Percentiles rank a stretch among this genome's conserved stretches.
These are phyloP conservation scores for Petunia secreta DNA, from an alignment of 257 asterid genomes.

Conservation along the genomic window DNA sequence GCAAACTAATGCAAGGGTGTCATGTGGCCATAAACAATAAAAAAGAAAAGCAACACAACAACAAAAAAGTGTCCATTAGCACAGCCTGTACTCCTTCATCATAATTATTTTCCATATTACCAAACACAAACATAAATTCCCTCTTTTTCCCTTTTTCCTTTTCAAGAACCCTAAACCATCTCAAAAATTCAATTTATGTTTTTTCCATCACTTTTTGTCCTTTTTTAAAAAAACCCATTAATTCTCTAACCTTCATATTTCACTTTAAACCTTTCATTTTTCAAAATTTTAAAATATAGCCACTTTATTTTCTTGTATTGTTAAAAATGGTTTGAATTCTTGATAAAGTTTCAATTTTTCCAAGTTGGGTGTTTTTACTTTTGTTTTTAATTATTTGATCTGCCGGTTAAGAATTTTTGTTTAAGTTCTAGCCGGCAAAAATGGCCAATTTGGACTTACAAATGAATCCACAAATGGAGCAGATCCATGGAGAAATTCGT, in stretches of 20 bases:
- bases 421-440: conserved; percentile 21
- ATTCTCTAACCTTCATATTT: neutral
- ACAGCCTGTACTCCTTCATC: conserved; percentile 24
- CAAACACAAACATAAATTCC: conserved; percentile 6
- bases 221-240: neutral
- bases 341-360: neutral
- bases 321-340: conserved; percentile 18
- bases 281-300: neutral
- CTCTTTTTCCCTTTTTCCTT: neutral
- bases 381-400: neutral
- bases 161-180: conserved; percentile 37
- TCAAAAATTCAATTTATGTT: neutral
- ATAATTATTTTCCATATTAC: neutral
- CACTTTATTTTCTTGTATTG: neutral
- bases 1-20: conserved; percentile 22
- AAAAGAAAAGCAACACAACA: neutral
- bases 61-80: conserved; percentile 14
- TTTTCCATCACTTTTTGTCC: neutral
- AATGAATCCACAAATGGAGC: conserved; percentile 95
- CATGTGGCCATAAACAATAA: conserved; percentile 15
- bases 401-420: conserved; percentile 37
- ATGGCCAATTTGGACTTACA: conserved; percentile 59
- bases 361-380: conserved; percentile 9
- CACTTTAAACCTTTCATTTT: neutral
- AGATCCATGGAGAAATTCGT: conserved; percentile 92